Evolutionary conservation across 768 basidiomycete genomes (phyloP), one percentile per base, ranked within the genome.

Genomic region (Leccinum ochraceum): DNA sequence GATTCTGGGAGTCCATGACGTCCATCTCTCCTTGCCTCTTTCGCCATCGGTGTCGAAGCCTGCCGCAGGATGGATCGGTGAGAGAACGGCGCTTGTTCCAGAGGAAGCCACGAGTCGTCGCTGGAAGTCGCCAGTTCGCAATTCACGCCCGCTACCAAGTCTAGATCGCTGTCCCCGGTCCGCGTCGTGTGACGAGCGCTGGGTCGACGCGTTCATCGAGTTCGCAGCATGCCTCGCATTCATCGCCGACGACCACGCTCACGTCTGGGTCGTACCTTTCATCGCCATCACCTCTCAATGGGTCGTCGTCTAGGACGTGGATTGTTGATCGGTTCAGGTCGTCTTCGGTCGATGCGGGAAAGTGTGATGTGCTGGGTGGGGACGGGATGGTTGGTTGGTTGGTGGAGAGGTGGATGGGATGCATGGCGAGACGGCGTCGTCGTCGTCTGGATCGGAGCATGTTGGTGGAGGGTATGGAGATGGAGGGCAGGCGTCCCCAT

Each of bases 201-300:
- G 61, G 32, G 7, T 62, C 63, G 5, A 56, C 58, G 6, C 54
- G 16, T 16, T 67, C 68, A 14, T 54, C 68, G n/a, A 46, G 59
- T 17, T 60, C 60, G 30, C 16, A 32, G 22, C 52, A 30, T n/a
- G 32, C 50, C 13, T 63, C 59, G 49, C 56, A 57, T 24, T 53
- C 64, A 24, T 60, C 69, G 0, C 54, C 61, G 1, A 59, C 34
- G 9, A 39, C 65, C 10, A 53, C 66, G n/a, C 51, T 66, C 0
- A 39, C 37, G 26, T 54, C 59, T 24, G 60, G 36, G 0, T 59
- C 66, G 22, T 24, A 62, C 36, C 56, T 60, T 17, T 54, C 58
- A 7, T 63, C 62, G 3, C 60, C 26, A 26, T 66, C 2, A 59
- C 63, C 17, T 22, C 22, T 22, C 22, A 22, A 22, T 22, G 22